Conservation (phyloP, 805 yeast species). For the Zygosaccharomyces siamensis region DNA sequence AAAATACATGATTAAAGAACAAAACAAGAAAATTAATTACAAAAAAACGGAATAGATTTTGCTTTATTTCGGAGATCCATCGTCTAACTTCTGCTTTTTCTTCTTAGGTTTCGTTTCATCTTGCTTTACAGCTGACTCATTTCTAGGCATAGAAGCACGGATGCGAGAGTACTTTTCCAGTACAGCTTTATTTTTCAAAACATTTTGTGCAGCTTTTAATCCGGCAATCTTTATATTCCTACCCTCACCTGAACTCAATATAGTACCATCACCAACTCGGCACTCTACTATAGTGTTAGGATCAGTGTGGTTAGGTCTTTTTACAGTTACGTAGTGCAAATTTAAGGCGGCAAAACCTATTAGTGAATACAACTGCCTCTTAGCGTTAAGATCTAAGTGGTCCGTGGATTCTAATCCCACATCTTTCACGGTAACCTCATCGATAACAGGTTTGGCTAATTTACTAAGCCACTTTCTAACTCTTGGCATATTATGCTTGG, state of each 20-base stretch:
- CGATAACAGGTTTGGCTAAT: constrained; percentile 46
- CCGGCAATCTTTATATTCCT: constrained; percentile 73
- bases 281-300: constrained; percentile 60
- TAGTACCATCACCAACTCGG: constrained; percentile 53
- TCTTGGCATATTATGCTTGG: constrained; percentile 40
- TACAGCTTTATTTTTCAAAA: constrained; percentile 51
- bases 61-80: neutral
- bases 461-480: constrained; percentile 54
- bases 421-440: constrained; percentile 20
- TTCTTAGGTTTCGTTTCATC: constrained; percentile 9
- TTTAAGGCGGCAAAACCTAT: constrained; percentile 70
- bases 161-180: constrained; percentile 60
- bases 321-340: constrained; percentile 51
- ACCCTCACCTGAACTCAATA: constrained; percentile 69
- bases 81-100: constrained; percentile 4
- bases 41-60: neutral
- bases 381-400: constrained; percentile 59
- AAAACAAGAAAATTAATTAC: neutral
- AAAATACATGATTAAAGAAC: neutral
- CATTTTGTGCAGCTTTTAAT: constrained; percentile 76
- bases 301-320: constrained; percentile 32
- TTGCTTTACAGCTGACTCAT: constrained; percentile 27
- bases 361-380: constrained; percentile 67
- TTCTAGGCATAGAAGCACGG: constrained; percentile 51
- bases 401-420: constrained; percentile 31